These are phyloP conservation scores for Barbarea vulgaris DNA, from an alignment of 345 rosid genomes.

Conservation along the genomic window DNA sequence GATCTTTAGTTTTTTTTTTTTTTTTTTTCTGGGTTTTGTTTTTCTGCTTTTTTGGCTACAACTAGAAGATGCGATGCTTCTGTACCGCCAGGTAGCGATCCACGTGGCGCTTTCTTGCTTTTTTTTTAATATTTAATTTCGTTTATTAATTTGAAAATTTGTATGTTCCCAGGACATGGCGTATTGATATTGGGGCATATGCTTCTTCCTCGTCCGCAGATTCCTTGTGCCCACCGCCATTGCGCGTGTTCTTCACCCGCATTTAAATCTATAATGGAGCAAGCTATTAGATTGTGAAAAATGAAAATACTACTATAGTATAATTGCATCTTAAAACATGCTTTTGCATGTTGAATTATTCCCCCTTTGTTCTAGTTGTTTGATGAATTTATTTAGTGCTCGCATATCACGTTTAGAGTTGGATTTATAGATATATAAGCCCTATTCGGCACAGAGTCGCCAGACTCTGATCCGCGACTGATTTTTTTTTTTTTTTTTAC, in stretches of 20 bases:
- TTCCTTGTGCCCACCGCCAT: conserved; percentile 39
- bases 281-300: neutral
- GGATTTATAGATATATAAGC: neutral
- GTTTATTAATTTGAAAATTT: neutral
- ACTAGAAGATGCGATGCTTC: conserved; percentile 56
- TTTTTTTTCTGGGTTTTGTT: neutral
- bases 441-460: too few relatives aligned
- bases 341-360: neutral
- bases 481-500: too few relatives aligned
- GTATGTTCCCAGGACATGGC: conserved; percentile 11
- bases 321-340: neutral
- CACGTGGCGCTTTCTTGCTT: conserved; percentile 67
- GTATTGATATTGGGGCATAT: conserved; percentile 23
- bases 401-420: neutral
- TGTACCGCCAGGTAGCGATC: conserved; percentile 57
- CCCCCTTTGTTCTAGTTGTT: neutral
- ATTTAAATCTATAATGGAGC: neutral
- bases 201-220: conserved; percentile 35
- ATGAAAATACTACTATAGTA: neutral
- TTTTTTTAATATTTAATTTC: neutral
- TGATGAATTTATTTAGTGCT: neutral
- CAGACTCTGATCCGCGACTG: too few relatives aligned
- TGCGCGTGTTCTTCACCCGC: conserved; percentile 31
- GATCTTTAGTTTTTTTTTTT: neutral
- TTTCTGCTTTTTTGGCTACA: conserved; percentile 4